Conservation (phyloP, 2,329 filamentous ascomycete genomes). For the Arthrobotrys conoides region DNA sequence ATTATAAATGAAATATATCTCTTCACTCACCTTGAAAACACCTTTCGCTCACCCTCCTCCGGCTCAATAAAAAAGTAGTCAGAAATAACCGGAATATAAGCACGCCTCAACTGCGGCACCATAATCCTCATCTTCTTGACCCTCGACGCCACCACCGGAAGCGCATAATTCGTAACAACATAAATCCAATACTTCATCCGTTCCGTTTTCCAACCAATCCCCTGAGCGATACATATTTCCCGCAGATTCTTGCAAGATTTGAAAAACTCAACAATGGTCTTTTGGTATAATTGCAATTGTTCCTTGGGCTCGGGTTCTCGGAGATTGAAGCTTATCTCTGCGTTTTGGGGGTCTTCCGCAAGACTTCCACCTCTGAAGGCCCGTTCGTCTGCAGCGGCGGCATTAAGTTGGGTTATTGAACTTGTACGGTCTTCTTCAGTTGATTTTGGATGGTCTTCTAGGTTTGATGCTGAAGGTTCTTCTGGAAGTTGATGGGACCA, state of each 20-base stretch:
- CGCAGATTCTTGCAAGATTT: conserved; percentile 1
- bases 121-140: neutral
- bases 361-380: neutral
- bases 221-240: neutral
- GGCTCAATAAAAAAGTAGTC: neutral
- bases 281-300: neutral
- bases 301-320: neutral
- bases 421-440: neutral
- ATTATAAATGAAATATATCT: no score
- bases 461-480: no score
- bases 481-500: conserved; percentile 10
- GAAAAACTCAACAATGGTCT: neutral
- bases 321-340: neutral
- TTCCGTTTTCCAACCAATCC: neutral
- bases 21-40: conserved; percentile 6
- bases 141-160: neutral
- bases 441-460: neutral
- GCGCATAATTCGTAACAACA: neutral
- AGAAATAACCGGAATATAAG: neutral
- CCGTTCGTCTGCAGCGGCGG: no score
- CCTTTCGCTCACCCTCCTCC: neutral
- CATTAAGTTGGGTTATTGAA: no score
- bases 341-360: neutral
- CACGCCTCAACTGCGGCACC: neutral
- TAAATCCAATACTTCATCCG: neutral